Conservation (phyloP, 768 basidiomycete genomes). For the Lanmaoa rubissima region DNA sequence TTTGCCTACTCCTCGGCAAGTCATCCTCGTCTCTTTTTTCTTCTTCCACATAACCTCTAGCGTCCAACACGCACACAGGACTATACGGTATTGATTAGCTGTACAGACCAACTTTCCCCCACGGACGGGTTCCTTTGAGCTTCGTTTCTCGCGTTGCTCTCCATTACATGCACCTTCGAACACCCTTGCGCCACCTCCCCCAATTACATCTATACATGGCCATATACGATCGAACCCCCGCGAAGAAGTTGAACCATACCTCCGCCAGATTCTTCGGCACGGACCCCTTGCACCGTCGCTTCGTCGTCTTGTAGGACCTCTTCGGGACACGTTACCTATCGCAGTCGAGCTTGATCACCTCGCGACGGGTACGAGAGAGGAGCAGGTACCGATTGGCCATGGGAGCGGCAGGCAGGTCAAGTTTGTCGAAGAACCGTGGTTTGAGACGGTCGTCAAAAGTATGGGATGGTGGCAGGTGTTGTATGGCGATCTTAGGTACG, state of each 20-base stretch:
- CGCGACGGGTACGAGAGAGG: constrained; percentile 39
- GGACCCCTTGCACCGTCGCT: constrained; percentile 64
- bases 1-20: constrained; percentile 72
- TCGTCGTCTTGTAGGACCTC: constrained; percentile 61
- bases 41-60: neutral
- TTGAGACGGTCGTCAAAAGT: constrained; percentile 75
- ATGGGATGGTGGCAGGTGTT: constrained; percentile 80
- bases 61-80: constrained; percentile 40
- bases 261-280: constrained; percentile 70
- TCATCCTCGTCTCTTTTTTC: neutral
- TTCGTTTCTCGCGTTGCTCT: constrained; percentile 61
- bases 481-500: constrained; percentile 63
- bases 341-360: constrained; percentile 62
- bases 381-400: constrained; percentile 2
- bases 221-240: constrained; percentile 61
- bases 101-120: constrained; percentile 69
- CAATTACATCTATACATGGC: constrained; percentile 31
- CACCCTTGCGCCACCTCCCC: constrained; percentile 26
- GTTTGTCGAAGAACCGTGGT: constrained; percentile 27
- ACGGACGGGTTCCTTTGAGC: constrained; percentile 69
- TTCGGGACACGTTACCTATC: constrained; percentile 77
- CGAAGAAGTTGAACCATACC: constrained; percentile 69
- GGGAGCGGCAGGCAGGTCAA: constrained; percentile 16
- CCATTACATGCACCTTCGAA: constrained; percentile 8
- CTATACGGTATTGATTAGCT: constrained; percentile 76